Base-by-base conservation (phyloP, 2,329 filamentous ascomycete genomes). In the Hortaea sp. region DNA sequence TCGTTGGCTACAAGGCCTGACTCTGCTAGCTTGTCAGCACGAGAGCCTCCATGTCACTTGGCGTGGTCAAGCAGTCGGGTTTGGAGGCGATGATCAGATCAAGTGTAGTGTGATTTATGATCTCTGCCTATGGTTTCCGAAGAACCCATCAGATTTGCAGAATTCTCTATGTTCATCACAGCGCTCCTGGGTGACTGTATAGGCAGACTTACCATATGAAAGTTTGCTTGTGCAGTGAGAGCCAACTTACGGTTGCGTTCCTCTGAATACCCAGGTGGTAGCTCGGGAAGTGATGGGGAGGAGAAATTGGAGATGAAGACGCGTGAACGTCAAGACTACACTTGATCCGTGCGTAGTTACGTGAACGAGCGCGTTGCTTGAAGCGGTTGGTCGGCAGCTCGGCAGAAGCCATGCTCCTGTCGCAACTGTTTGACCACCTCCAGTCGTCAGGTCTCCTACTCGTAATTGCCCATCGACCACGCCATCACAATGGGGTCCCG, bases 111-210 rank as follows among this genome's bases (percentile, higher is more conserved):
- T 56, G 60, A 62, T 60, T 65, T 64, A 58, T 35, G 7, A 35
- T 35, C 4, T 72, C 70, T 60, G 62, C 70, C 69, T 65, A 52
- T 62, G 63, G 62, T 49, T 63, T 56, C 57, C 53, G 45, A 57
- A 59, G 56, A 47, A 54, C 62, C 62, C 66, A 61, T 73, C 62
- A 60, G 70, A 59, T 71, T 73, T 73, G 70, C 70, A 73, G 70
- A 73, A 73, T 66, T 68, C 62, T 64, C 47, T 59, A 54, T 63
- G 50, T 60, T 70, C 70, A 71, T 72, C 68, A 69, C 13, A 12
- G 13, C 55, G 48, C 20, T 20, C 4, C 20, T 20, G 35, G 31
- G 39, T 12, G 27, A 29, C 37, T 31, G 41, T 28, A 32, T 29
- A 20, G 42, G 29, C 13, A 32, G 13, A 39, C 5, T 35, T 13